Evolutionary conservation across 2,329 filamentous ascomycete genomes (phyloP).

Genomic region (Beauveria sp.): DNA sequence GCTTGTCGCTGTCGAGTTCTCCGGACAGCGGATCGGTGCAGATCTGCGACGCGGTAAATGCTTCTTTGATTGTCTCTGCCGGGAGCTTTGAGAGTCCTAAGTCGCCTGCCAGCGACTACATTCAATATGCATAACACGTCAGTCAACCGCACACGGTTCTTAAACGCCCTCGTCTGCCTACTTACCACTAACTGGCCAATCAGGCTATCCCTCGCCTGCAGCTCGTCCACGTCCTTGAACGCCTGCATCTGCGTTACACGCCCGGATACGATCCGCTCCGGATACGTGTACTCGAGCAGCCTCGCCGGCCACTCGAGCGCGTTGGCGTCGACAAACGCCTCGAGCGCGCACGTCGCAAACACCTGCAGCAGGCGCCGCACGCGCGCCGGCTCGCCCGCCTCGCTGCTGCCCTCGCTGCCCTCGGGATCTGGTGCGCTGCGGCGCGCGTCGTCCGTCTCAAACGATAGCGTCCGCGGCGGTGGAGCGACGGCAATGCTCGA

Average conservation of each 20-base stretch:
- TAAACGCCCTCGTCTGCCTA: constrained; percentile 11
- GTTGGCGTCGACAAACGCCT: constrained; percentile 61
- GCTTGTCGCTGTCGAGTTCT: constrained; percentile 37
- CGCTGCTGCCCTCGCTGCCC: constrained; percentile 35
- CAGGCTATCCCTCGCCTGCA: constrained; percentile 56
- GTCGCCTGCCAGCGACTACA: constrained; percentile 53
- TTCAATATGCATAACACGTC: neutral
- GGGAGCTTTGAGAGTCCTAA: constrained; percentile 44
- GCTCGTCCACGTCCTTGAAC: constrained; percentile 55
- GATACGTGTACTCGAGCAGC: constrained; percentile 60
- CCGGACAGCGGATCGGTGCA: constrained; percentile 37
- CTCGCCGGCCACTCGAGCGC: constrained; percentile 55
- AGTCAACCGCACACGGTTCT: neutral
- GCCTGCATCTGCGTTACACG: constrained; percentile 53
- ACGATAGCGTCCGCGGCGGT: constrained; percentile 49
- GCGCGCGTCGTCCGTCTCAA: constrained; percentile 40
- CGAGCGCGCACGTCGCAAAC: constrained; percentile 70
- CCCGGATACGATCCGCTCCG: constrained; percentile 54
- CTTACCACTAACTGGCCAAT: constrained; percentile 65
- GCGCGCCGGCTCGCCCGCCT: constrained; percentile 44
- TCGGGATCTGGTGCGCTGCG: constrained; percentile 56
- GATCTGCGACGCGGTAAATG: constrained; percentile 33
- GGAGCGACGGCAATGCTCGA: constrained; percentile 50
- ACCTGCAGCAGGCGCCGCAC: constrained; percentile 61
- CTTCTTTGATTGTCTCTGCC: constrained; percentile 37